Evolutionary conservation across 371 early-diverging fungal genomes (phyloP).

Genomic region (Blyttiomyces sp.): DNA sequence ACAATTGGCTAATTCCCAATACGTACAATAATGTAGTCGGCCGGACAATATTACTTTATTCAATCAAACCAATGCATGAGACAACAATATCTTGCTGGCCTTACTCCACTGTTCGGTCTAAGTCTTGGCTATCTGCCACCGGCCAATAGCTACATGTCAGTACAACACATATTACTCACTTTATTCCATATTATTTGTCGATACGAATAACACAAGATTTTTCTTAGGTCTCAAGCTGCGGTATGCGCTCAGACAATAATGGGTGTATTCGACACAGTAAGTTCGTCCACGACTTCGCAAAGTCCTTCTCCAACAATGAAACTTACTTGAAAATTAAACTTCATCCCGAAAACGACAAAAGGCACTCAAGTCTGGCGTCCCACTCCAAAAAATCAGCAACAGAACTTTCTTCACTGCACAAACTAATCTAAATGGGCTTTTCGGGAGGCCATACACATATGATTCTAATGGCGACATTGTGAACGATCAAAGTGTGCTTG

Average conservation of each 20-base stretch:
- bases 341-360: neutral
- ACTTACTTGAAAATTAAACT: neutral
- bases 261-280: neutral
- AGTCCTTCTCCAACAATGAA: neutral
- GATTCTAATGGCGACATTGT: neutral
- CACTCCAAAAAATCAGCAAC: neutral
- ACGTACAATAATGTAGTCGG: too few relatives aligned
- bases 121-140: too few relatives aligned
- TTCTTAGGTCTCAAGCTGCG: too few relatives aligned
- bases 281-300: neutral
- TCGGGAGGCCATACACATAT: neutral
- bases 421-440: neutral
- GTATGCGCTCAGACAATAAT: neutral
- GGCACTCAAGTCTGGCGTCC: neutral
- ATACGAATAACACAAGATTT: neutral
- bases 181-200: too few relatives aligned
- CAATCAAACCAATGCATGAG: too few relatives aligned
- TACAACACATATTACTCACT: too few relatives aligned
- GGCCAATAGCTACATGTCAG: too few relatives aligned
- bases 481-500: neutral
- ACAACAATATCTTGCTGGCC: too few relatives aligned
- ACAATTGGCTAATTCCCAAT: too few relatives aligned
- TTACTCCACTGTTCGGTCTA: too few relatives aligned
- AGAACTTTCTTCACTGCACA: neutral
- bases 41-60: too few relatives aligned